Base-by-base conservation (phyloP, 1,284 basidiomycete genomes). In the Ceratobasidium papillatum region DNA sequence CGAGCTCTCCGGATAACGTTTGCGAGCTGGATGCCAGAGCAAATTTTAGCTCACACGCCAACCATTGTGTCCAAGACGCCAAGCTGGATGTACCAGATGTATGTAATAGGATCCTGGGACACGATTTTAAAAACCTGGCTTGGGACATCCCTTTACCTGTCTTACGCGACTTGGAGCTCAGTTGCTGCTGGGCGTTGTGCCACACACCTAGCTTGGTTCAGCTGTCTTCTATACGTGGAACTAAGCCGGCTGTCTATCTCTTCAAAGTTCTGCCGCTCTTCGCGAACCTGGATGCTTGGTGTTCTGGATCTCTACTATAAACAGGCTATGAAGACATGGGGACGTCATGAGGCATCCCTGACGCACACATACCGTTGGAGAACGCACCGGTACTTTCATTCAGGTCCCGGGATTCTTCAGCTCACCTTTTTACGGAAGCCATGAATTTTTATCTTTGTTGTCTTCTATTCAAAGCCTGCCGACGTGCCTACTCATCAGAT, bases 41-140 rank as follows among this genome's bases (percentile, higher is more conserved):
- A 11, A 56, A 63, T 12, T 63, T 27, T 25, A 14, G 32, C 38
- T 71, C 68, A 59, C 54, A 71, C 68, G 68, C 30, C 38, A 54
- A 45, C n/a, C 52, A 27, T 66, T 30, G 5, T 4, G 12, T 25
- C 51, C 41, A 51, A 63, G 22, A 7, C 22, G 61, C 61, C 61
- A 63, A 63, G 61, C 56, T 59, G 17, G 19, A 59, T 17, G 14
- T 34, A 30, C 56, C 17, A 5, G 19, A 38, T 17, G 32, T 5
- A 36, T 8, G 17, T 58, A 32, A n/a, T n/a, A 17, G n/a, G 25
- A 59, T 32, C 56, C 56, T 59, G 56, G n/a, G 56, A 59, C 27
- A 4, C 19, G 34, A 22, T 59, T 34, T 59, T 30, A 5, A n/a
- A 38, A n/a, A 22, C 34, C 17, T n/a, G 56, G 32, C 56, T n/a